A percentile compares a stretch with the other conserved stretches of the same genome.
Conservation (phyloP, 345 rosid species). For the Erucastrum elatum region DNA sequence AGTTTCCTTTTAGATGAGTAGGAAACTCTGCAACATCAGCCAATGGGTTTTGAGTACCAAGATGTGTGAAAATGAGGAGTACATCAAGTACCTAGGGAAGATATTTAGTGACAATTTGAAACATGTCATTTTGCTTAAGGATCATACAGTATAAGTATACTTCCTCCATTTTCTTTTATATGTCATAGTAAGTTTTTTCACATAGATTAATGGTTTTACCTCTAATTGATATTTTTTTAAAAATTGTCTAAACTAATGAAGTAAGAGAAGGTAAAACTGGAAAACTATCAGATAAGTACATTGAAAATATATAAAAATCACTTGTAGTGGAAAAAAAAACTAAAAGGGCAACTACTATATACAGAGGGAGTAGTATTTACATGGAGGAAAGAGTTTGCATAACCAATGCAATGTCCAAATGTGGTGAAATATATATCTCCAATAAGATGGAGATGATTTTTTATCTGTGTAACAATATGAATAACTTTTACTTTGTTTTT, state of each 20-base stretch:
- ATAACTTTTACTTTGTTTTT: background rate
- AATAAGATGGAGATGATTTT: background rate
- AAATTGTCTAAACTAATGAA: background rate
- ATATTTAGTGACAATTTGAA: background rate
- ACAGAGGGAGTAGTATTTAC: background rate
- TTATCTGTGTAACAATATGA: background rate
- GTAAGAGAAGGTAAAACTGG: no score
- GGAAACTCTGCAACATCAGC: constrained; percentile 9
- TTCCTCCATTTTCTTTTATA: background rate
- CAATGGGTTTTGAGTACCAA: constrained; percentile 24
- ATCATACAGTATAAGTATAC: background rate
- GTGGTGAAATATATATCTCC: constrained; percentile 21
- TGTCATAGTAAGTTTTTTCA: background rate
- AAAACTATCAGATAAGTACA: background rate
- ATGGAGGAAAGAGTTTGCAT: constrained; percentile 4
- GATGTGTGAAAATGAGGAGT: constrained; percentile 29
- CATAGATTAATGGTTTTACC: background rate
- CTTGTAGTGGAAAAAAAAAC: background rate
- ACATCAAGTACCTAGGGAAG: constrained; percentile 37
- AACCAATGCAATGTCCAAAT: constrained; percentile 34
- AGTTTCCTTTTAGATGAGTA: constrained; percentile 5
- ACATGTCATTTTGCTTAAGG: background rate
- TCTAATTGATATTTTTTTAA: background rate
- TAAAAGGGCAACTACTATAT: background rate
- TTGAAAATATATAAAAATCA: no score